A percentile compares a stretch with the other conserved stretches of the same genome.
phyloP scores from a whole-genome alignment of 177 flowering plant genomes.

The Vitis hybrid region DNA sequence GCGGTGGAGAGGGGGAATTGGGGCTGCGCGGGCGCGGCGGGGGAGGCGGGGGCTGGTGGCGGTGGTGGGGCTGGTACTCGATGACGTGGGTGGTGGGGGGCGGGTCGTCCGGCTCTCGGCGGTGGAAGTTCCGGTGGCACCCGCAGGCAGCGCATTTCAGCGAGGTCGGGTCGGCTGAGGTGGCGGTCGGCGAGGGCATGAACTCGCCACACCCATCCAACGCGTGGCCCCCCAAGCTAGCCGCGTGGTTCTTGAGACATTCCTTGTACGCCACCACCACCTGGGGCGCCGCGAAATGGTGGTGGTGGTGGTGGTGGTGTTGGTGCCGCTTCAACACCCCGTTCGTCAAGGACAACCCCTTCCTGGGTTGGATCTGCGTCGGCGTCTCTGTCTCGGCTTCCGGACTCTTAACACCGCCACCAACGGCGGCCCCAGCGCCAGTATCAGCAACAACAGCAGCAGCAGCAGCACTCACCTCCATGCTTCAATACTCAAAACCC shows the following conservation, averaged over 20 bases:
- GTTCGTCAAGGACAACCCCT: slow-evolving; percentile 48
- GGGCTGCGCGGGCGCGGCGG: slow-evolving; percentile 35
- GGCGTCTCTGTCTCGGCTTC: slow-evolving; percentile 31
- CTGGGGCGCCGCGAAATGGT: slow-evolving; percentile 8
- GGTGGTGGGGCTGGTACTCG: slow-evolving; percentile 45
- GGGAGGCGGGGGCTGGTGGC: slow-evolving; percentile 35
- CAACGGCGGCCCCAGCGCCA: slow-evolving; percentile 9
- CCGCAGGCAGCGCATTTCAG: slow-evolving; percentile 93
- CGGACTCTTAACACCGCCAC: slow-evolving; percentile 22
- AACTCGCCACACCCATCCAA: slow-evolving; percentile 95
- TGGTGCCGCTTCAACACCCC: slow-evolving; percentile 64
- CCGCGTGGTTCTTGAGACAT: slow-evolving; percentile 93
- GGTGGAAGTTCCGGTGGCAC: slow-evolving; percentile 94
- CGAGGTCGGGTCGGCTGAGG: slow-evolving; percentile 58
- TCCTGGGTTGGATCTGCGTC: slow-evolving; percentile 29
- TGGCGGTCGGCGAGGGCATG: slow-evolving; percentile 71
- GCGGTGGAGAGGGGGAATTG: slow-evolving; percentile 43
- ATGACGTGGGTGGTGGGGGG: slow-evolving; percentile 23
- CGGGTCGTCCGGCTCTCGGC: slow-evolving; percentile 61
- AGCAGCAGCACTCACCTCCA: slow-evolving; percentile 23
- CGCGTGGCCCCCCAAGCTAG: slow-evolving; percentile 78
- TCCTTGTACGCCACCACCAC: slow-evolving; percentile 49
- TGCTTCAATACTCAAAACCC: slow-evolving; percentile 18
- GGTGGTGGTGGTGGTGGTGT: slow-evolving; percentile 17
- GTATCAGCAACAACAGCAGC: not conserved